Percentiles rank a stretch among this genome's conserved stretches.
Conservation (phyloP, 2,329 filamentous ascomycete genomes). For the Geosmithia putterillii region DNA sequence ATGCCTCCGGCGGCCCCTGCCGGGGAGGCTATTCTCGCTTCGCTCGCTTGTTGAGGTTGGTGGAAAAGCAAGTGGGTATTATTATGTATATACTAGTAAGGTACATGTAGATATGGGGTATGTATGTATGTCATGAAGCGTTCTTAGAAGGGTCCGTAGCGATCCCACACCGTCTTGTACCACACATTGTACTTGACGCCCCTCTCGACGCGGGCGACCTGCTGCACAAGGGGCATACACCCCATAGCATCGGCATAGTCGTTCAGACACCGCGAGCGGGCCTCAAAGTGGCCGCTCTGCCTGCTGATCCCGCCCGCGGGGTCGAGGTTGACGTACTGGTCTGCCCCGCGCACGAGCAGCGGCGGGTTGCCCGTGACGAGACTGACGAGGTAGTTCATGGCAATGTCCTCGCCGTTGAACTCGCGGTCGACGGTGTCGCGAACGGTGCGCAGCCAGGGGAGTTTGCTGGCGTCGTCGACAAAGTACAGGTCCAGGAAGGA, state of each 20-base stretch:
- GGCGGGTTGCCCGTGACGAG: constrained; percentile 20
- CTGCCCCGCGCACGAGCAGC: constrained; percentile 18
- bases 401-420: constrained; percentile 28
- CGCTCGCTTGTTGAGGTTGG: no score
- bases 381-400: constrained; percentile 21
- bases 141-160: no score
- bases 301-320: constrained; percentile 19
- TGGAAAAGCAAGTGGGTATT: no score
- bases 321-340: constrained; percentile 17
- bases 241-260: constrained; percentile 18
- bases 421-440: constrained; percentile 22
- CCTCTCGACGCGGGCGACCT: constrained; percentile 18
- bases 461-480: no score
- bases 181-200: constrained; percentile 5
- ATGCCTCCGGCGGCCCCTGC: no score
- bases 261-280: constrained; percentile 21
- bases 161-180: no score
- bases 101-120: no score
- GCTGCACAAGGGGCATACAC: constrained; percentile 21
- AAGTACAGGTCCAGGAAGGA: constrained; percentile 24
- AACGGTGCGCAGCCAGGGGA: constrained; percentile 15
- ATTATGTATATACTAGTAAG: no score
- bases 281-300: constrained; percentile 17
- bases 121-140: no score
- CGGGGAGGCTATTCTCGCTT: no score